These are phyloP conservation scores for Avena atlantica DNA, from an alignment of 176 grass and related monocot species.

Conservation along the genomic window DNA sequence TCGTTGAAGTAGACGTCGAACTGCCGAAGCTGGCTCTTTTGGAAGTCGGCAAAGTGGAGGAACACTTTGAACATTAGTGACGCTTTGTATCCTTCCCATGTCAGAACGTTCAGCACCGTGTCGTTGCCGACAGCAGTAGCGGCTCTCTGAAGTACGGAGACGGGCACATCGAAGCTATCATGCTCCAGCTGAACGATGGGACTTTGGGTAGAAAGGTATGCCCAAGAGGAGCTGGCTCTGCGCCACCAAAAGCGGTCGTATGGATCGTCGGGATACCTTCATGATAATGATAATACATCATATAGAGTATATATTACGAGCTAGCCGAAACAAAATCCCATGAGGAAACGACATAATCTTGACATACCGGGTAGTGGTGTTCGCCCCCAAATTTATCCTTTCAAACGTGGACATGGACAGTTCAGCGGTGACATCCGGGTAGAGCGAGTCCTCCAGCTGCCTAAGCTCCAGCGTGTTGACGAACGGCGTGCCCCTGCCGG, in stretches of 20 bases:
- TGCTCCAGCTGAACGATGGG: not conserved
- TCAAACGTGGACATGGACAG: not conserved
- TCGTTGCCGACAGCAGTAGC: not conserved
- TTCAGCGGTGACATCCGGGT: not conserved
- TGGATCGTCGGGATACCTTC: conserved; percentile 44
- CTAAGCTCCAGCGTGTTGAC: conserved; percentile 38
- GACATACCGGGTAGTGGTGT: not conserved
- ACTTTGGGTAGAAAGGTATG: not conserved
- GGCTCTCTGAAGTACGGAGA: not conserved
- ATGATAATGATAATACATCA: not conserved
- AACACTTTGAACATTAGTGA: not conserved
- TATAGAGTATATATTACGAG: no score
- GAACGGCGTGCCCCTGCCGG: conserved; percentile 43
- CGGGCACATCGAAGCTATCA: not conserved
- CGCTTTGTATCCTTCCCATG: not conserved
- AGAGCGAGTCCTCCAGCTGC: not conserved
- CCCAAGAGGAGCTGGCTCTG: not conserved
- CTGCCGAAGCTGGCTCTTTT: not conserved
- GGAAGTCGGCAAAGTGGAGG: conserved; percentile 31
- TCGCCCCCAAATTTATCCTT: not conserved
- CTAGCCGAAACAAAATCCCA: no score
- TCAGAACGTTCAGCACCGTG: not conserved
- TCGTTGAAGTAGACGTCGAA: conserved; percentile 19
- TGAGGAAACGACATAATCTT: no score
- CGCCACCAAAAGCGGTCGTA: conserved; percentile 33